Evolutionary conservation across 1,284 basidiomycete genomes (phyloP), one percentile per base, ranked within the genome.

Genomic region (Fomitopsis pinicola): DNA sequence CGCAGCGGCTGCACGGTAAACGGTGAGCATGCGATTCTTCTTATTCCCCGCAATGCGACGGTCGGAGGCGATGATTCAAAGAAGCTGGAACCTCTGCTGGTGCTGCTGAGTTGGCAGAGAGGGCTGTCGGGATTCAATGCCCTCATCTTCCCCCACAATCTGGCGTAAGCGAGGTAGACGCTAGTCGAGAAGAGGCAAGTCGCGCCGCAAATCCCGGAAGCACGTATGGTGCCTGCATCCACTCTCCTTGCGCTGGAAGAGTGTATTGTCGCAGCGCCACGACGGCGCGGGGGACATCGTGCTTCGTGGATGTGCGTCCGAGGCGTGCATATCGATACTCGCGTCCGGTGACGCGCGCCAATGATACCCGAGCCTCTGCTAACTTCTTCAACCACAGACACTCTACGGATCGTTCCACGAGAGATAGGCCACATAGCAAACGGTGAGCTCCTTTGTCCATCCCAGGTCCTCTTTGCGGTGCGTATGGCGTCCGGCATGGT

Each of bases 111-210:
- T 8, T 10, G 14, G 38, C 38, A 40, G 38, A 40, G 38, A 3
- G 22, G 22, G 28, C 5, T 50, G 8, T 33, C 12, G 28, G 26
- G 28, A 14, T 50, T 3, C 28, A 7, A 14, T 50, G 45, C 45
- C 10, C 22, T 48, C 52, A 53, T 53, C 52, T 33, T 33, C 15
- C 46, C 9, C 35, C 14, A 54, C 52, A 9, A 54, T 38, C 35
- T 38, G n/a, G n/a, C 19, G 9, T 38, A 54, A 36, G 48, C 48
- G 48, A 50, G 28, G 30, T 50, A 30, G 52, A 40, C 52, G 35
- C 52, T 54, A 38, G 52, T 54, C 52, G 52, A 33, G 52, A 54
- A 54, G 35, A 54, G 35, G 52, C 52, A 54, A 54, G 35, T 54
- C 36, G 35, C 52, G 52, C n/a, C 52, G 52, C 36, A 26, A 40